Evolutionary conservation across 2,329 filamentous ascomycete genomes (phyloP).

Genomic region (Cytospora piceae): DNA sequence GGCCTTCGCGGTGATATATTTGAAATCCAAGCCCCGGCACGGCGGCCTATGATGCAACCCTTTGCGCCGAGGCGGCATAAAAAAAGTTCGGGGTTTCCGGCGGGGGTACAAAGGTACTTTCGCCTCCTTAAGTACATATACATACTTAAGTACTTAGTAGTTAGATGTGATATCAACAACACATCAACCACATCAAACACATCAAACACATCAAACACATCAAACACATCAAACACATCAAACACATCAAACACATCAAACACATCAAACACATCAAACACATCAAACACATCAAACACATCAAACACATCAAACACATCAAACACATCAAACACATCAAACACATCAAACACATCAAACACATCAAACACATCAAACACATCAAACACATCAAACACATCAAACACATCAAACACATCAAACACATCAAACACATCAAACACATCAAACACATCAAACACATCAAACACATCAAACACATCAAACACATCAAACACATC

Average conservation of each 20-base stretch:
- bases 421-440: neutral
- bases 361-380: neutral
- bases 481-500: neutral
- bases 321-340: neutral
- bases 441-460: neutral
- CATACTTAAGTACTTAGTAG: neutral
- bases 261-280: neutral
- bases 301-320: neutral
- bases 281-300: neutral
- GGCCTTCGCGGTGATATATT: constrained; percentile 14
- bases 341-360: neutral
- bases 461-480: neutral
- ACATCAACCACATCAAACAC: neutral
- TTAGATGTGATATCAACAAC: neutral
- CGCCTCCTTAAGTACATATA: neutral
- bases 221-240: neutral
- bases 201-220: neutral
- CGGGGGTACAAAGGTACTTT: neutral
- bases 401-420: neutral
- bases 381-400: neutral
- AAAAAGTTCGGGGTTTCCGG: constrained; percentile 27
- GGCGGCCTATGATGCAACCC: constrained; percentile 30
- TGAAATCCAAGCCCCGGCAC: constrained; percentile 25
- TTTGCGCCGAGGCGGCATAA: constrained; percentile 24
- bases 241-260: neutral